Evolutionary conservation across 2,329 filamentous ascomycete species (phyloP), one percentile per base, ranked within the genome.

Genomic region (Madurella fahalii): DNA sequence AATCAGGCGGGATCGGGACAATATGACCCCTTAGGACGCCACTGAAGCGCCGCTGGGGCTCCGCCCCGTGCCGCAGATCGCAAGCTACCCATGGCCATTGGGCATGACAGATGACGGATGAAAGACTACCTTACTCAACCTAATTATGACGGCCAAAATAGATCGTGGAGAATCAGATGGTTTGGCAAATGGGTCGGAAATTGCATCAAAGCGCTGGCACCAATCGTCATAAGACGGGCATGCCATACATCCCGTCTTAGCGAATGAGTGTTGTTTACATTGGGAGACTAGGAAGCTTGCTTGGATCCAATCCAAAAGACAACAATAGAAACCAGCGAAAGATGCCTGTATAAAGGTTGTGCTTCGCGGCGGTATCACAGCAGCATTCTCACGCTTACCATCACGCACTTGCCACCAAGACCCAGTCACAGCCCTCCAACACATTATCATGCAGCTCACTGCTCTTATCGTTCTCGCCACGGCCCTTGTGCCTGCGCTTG

Each of bases 391-490:
- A 37, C 13, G 4, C 34, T 37, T 9, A 37, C 9, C 34, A 37
- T 15, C 34, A 37, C 34, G 13, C 25, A 3, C 34, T 37, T 9
- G 11, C 34, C 34, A 37, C 34, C 34, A 37, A 11, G 30, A 30
- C 43, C 5, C 17, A 18, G 43, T 30, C 17, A 31, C 43, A 9
- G 13, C 25, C 9, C 40, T 20, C 17, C 50, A 11, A 20, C 42
- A 37, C 17, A 18, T 31, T 32, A 43, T n/a, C n/a, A 58, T 58
- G 57, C 47, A 58, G 47, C 12, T 56, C 47, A 2, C 31, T 40
- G 13, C 39, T 9, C 5, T 54, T 45, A 32, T 49, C 32, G 30
- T 20, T 9, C 39, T 57, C 17, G 42, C 42, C 41, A 12, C 37
- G 1, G 30, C 41, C 39, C 4, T 55, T 30, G 46, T 52, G 5